Evolutionary conservation across 108 stramenopile genomes (phyloP), one percentile per base, ranked within the genome.

Genomic region (Skeletonema tropicum): DNA sequence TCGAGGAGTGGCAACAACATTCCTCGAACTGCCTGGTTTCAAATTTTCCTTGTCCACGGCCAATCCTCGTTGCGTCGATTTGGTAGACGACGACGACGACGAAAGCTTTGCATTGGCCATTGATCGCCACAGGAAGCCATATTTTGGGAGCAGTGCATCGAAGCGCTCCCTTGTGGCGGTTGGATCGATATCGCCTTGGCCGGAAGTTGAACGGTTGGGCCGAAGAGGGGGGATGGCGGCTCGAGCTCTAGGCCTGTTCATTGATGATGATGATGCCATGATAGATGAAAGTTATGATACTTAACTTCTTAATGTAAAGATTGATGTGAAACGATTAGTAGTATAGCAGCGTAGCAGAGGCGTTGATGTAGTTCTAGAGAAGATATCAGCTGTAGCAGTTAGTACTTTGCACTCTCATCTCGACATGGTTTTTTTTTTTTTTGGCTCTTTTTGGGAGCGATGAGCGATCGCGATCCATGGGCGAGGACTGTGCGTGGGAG

Each of bases 91-190:
- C 33, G 33, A 35, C 3, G 26, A 29, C 26, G 26, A 29, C 26
- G 26, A 29, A n/a, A 49, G 19, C 19, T 63, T 66, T 25, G 64
- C 42, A 65, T 73, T 63, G 6, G 69, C 75, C 76, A 90, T 86
- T 38, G 29, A 60, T 58, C 80, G 38, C 89, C 89, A 90, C 35
- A 88, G 25, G 29, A 57, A 39, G 5, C 89, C 89, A 73, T 88
- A 88, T 32, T 83, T 83, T 15, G 89, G 86, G 1, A 88, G 70
- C 5, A 68, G 62, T 29, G 52, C 73, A 41, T 83, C 76, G 46
- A 78, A 78, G 45, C 77, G 76, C 12, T 46, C 57, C 17, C 19
- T 70, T 35, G 33, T 35, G 19, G 29, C 17, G 38, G 71, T 31
- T 23, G n/a, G 6, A 19, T n/a, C 48, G 48, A 49, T 12, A 3